A percentile compares a stretch with the other conserved stretches of the same genome.
Conservation (phyloP, 208 protist genomes). For the Acanthamoeba royreba region DNA sequence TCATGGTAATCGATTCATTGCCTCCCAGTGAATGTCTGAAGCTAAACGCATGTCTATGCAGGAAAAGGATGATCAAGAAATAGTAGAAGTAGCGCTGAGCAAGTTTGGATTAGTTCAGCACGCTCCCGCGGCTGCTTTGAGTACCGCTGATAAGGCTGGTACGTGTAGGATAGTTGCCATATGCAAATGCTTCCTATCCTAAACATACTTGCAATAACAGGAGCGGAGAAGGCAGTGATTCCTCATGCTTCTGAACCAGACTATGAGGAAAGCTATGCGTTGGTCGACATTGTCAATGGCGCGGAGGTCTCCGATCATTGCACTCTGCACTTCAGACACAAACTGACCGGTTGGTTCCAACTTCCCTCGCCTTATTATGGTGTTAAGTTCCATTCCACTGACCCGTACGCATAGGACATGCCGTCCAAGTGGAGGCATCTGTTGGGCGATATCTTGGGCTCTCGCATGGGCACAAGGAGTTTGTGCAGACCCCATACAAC, state of each 20-base stretch:
- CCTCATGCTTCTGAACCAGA: neutral
- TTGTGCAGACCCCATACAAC: neutral
- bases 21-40: no score
- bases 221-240: no score
- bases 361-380: no score
- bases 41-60: neutral
- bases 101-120: neutral
- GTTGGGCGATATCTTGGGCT: neutral
- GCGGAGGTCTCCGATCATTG: no score
- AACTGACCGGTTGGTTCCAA: neutral
- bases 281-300: neutral
- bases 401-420: no score
- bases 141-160: no score
- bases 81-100: neutral
- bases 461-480: neutral
- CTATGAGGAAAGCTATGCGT: neutral
- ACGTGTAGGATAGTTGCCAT: no score
- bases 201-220: no score
- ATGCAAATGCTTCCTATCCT: no score
- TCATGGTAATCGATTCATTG: no score
- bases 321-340: neutral
- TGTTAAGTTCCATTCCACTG: no score
- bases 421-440: neutral
- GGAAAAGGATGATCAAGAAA: slow-evolving; percentile 37
- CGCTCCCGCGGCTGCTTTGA: no score